Evolutionary conservation across 2,329 filamentous ascomycete genomes (phyloP), one percentile per base, ranked within the genome.

Genomic region (Penicillium polonicum): DNA sequence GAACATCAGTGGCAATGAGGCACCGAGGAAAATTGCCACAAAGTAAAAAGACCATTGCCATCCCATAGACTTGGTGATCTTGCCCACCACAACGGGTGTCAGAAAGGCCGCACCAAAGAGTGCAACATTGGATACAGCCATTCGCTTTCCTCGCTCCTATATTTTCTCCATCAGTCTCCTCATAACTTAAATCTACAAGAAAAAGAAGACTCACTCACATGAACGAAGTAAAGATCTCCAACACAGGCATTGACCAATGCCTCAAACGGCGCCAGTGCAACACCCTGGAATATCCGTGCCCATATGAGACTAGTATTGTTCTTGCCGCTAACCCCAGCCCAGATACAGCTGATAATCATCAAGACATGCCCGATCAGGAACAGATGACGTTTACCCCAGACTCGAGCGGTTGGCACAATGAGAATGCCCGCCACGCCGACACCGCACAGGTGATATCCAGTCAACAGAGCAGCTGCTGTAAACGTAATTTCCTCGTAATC

Each of bases 31-130:
- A 64, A 97, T 96, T 58, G 91, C 85, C 15, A 96, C 85, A 42
- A 97, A 83, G 73, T 92, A 91, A 70, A 97, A 97, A 0, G 87
- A 88, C 92, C 91, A 96, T 71, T 84, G 78, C 88, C 91, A 96
- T n/a, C 87, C 86, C 49, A 96, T 80, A 0, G 80, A 79, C 48
- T 84, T 77, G 3, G 91, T 91, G 67, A 96, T 92, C 75, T 91
- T 92, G 36, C 92, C 92, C 1, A 92, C 92, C 25, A 96, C 77
- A n/a, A 97, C 91, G 0, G 93, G 93, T 0, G 93, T 96, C 64
- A 89, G 81, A 70, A 90, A 90, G 1, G 86, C 84, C 17, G 86
- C 86, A 3, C 88, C 88, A 62, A 89, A 90, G 2, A 90, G 77
- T n/a, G 85, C 82, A 31, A 89, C 80, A 67, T 89, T 90, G 3